Evolutionary conservation across 139 green algal species (phyloP).

Genomic region (Picochlorum costavermella): DNA sequence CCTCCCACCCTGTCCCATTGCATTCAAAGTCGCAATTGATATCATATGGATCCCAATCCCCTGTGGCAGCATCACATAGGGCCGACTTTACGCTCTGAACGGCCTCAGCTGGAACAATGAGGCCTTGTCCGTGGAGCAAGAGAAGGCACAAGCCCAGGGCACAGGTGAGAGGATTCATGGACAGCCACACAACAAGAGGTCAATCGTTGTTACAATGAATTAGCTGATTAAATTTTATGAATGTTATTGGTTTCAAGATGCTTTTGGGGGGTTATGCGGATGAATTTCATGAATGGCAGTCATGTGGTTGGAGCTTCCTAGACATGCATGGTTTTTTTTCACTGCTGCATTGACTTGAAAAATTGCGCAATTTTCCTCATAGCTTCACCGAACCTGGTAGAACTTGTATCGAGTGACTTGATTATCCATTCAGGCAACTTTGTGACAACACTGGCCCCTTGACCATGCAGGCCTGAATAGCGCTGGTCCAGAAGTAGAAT

Average conservation of each 20-base stretch:
- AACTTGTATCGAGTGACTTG: conserved; percentile 28
- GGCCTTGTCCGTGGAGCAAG: background rate
- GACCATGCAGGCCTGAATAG: too few species aligned
- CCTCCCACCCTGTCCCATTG: background rate
- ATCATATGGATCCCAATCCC: conserved; percentile 3
- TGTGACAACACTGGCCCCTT: conserved; percentile 11
- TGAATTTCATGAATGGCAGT: too few species aligned
- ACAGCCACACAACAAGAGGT: too few species aligned
- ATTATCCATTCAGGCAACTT: conserved; percentile 75
- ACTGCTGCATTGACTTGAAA: conserved; percentile 14
- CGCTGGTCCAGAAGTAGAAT: conserved; percentile 76
- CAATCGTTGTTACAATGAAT: too few species aligned
- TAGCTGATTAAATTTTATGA: too few species aligned
- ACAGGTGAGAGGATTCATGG: too few species aligned
- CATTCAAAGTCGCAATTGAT: conserved; percentile 6
- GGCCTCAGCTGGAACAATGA: background rate
- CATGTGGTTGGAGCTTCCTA: background rate
- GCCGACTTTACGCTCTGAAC: background rate
- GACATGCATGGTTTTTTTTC: background rate
- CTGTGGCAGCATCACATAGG: background rate
- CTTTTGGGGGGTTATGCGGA: too few species aligned
- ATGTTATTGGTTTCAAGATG: too few species aligned
- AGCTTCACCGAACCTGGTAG: conserved; percentile 31
- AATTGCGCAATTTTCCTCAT: conserved; percentile 33
- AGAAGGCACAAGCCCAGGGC: background rate